Conservation (phyloP, 306 rosid species). For the Sphenostylis stenocarpa region DNA sequence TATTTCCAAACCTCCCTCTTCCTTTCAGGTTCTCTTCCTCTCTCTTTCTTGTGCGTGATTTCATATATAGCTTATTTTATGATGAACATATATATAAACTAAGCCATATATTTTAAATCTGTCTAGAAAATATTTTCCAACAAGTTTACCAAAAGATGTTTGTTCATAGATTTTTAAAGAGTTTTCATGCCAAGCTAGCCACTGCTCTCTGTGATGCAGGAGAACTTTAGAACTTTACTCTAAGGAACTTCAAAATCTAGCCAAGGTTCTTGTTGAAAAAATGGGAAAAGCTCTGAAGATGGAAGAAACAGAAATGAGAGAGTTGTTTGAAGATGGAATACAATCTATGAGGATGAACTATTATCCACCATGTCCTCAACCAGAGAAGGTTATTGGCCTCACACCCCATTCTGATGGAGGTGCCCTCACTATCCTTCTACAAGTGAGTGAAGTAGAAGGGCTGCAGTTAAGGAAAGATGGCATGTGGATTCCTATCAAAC, state of each 20-base stretch:
- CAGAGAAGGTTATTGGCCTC: slow-evolving; percentile 46
- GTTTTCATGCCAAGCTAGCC: background rate
- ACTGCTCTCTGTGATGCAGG: slow-evolving; percentile 29
- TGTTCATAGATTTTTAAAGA: background rate
- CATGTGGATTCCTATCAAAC: slow-evolving; percentile 37
- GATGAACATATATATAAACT: too few species aligned
- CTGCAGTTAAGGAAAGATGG: slow-evolving; percentile 45
- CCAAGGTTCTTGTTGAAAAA: slow-evolving; percentile 18
- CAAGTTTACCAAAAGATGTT: too few species aligned
- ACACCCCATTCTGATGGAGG: slow-evolving; percentile 51
- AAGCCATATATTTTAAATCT: too few species aligned
- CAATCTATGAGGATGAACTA: slow-evolving; percentile 45
- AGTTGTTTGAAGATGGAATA: slow-evolving; percentile 29
- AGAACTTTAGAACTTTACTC: slow-evolving; percentile 43
- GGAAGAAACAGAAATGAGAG: slow-evolving; percentile 27
- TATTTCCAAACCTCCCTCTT: slow-evolving; percentile 53
- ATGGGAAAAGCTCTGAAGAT: slow-evolving; percentile 32
- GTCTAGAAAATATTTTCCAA: too few species aligned
- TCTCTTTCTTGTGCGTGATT: background rate
- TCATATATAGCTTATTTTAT: too few species aligned
- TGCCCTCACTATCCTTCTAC: slow-evolving; percentile 44
- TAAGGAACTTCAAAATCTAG: slow-evolving; percentile 17
- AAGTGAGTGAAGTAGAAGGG: slow-evolving; percentile 43
- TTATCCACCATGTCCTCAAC: slow-evolving; percentile 52
- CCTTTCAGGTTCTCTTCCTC: slow-evolving; percentile 40